Evolutionary conservation across 441 rosid species (phyloP).

Genomic region (Populus hybrid): DNA sequence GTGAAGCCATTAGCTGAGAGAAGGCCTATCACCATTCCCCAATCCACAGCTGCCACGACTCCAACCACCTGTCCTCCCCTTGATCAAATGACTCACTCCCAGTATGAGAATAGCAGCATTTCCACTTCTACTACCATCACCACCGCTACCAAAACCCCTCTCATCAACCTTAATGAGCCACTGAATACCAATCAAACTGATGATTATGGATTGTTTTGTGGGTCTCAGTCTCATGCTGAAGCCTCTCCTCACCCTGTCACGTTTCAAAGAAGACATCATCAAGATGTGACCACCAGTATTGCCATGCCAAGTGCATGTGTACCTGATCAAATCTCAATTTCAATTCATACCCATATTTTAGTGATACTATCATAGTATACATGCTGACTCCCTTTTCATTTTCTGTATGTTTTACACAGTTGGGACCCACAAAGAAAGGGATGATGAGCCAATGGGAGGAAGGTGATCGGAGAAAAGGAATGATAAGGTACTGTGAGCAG

Average conservation of each 20-base stretch:
- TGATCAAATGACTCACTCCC: slow-evolving; percentile 7
- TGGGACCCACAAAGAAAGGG: slow-evolving; percentile 20
- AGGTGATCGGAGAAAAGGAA: slow-evolving; percentile 10
- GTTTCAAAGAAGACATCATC: slow-evolving; percentile 42
- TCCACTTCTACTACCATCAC: neutral
- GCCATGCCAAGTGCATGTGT: slow-evolving; percentile 7
- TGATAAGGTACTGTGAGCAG: slow-evolving; percentile 8
- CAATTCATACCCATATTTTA: neutral
- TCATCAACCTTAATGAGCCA: slow-evolving; percentile 50
- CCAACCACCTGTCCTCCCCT: slow-evolving; percentile 17
- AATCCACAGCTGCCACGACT: slow-evolving; percentile 19
- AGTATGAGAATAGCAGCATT: slow-evolving; percentile 10
- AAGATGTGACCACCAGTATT: slow-evolving; percentile 8
- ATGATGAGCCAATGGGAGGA: slow-evolving; percentile 17
- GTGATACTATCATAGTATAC: neutral
- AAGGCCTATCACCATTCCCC: slow-evolving; percentile 25
- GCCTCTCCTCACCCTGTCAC: slow-evolving; percentile 28
- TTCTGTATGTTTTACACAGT: slow-evolving; percentile 21
- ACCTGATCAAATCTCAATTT: neutral
- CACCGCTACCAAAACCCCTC: slow-evolving; percentile 11
- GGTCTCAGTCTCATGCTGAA: slow-evolving; percentile 23
- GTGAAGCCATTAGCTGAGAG: slow-evolving; percentile 60
- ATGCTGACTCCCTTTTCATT: neutral
- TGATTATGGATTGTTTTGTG: slow-evolving; percentile 6
- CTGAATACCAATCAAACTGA: slow-evolving; percentile 29